phyloP scores from a whole-genome alignment of 306 rosid genomes.

The cucumber (Cucumis sativus) region Cucumber_9930_V3 NC_026661.2:14423001-14423500 shows the following conservation, averaged over 20 bases:
- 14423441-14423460: not conserved
- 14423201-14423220: slow-evolving; percentile 53
- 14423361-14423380: not conserved
- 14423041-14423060: slow-evolving; percentile 2
- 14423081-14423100: not conserved
- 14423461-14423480: not conserved
- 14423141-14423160: slow-evolving; percentile 40
- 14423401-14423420: not conserved
- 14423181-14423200: slow-evolving; percentile 39
- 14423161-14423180: slow-evolving; percentile 46
- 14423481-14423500: not conserved
- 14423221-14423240: not conserved
- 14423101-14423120: not conserved
- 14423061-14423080: slow-evolving; percentile 5
- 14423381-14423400: not conserved
- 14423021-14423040: slow-evolving; percentile 1
- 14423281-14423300: not conserved
- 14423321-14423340: not conserved
- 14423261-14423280: not conserved
- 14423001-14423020: slow-evolving; percentile 38
- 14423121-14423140: slow-evolving; percentile 2
- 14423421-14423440: not conserved
- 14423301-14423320: not conserved
- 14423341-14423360: no score
- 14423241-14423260: not conserved